Evolutionary conservation across 2,329 filamentous ascomycete species (phyloP), one percentile per base, ranked within the genome.

Genomic region (Zopfia rhizophila): DNA sequence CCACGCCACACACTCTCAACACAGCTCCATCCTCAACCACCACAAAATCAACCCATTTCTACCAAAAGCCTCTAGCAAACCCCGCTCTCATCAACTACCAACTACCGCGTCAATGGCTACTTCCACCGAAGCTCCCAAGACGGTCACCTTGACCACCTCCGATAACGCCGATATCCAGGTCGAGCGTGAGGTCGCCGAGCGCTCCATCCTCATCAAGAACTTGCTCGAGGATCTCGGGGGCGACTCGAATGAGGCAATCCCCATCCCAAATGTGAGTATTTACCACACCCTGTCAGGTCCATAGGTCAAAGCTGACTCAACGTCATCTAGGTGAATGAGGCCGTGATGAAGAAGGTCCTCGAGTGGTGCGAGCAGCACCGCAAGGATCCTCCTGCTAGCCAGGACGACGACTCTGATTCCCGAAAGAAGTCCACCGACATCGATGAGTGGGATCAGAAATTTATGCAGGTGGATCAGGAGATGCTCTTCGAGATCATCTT

Each of bases 401-500:
- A 86, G 64, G 93, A 97, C 53, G 94, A 96, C 50, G 91, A 99
- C 64, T 88, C 89, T 53, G 93, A 97, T 65, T 91, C 87, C 38
- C 90, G 94, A 63, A 97, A 97, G 82, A 97, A 96, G 85, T 96
- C 92, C 1, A 97, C 94, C 33, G 94, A 99, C 65, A 99, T 99
- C 58, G 94, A 97, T 49, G 94, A 99, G 76, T 99, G 94, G 94
- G 94, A 99, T 65, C 93, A 97, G 75, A 99, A 99, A 78, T 99
- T 97, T 75, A 97, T 99, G 94, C 93, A 97, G 76, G 94, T 99
- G 13, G 94, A 99, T 72, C 94, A 99, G 71, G 94, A 99, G 77
- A 97, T 99, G 94, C 84, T 99, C 2, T 99, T 99, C 61, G 94
- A 99, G 80, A 97, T 99, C 68, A 99, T 99, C 62, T 82, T 99